Base-by-base conservation (phyloP, 2,329 filamentous ascomycete species). In the Nigrospora oryzae region DNA sequence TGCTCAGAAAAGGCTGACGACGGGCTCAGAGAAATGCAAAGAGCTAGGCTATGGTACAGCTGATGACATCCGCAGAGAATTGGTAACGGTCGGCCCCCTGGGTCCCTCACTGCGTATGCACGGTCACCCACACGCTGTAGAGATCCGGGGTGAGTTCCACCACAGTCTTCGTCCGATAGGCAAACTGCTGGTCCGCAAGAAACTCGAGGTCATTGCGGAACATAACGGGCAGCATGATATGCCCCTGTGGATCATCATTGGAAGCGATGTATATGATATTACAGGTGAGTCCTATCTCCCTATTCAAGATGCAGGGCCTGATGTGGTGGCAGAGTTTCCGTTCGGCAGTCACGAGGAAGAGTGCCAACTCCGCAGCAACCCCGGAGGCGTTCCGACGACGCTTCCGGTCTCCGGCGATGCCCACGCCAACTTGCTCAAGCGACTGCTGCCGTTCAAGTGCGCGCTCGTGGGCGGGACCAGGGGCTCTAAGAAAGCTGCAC, bases 221-320 rank as follows among this genome's bases (percentile, higher is more conserved):
- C 44, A 46, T n/a, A 33, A 49, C 14, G 47, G 47, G 3, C 15
- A 32, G 19, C 23, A 36, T 15, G 47, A 45, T 3, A 46, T 46
- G 44, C 47, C 44, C 10, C 14, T 42, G 19, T 49, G 47, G 47
- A 32, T 49, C 8, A 32, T 23, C 15, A 44, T 49, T 23, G 40
- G 47, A n/a, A 23, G 17, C 10, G 31, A 34, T 15, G 41, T 51
- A 1, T 55, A 49, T 17, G 36, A 53, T 17, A 47, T 55, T n/a
- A 49, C 53, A 23, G 38, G 53, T 43, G 37, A 38, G 51, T 46
- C n/a, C 14, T 7, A 5, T 13, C 3, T 19, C 28, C 12, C 14
- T 3, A 36, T 11, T 3, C 32, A 19, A 17, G 30, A 17, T 38
- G 32, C 30, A 3, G 32, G 12, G 16, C 16, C 11, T 19, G 11